These are phyloP conservation scores for Eutrema salsugineum DNA, from an alignment of 441 rosid genomes.

Conservation along the genomic window DNA sequence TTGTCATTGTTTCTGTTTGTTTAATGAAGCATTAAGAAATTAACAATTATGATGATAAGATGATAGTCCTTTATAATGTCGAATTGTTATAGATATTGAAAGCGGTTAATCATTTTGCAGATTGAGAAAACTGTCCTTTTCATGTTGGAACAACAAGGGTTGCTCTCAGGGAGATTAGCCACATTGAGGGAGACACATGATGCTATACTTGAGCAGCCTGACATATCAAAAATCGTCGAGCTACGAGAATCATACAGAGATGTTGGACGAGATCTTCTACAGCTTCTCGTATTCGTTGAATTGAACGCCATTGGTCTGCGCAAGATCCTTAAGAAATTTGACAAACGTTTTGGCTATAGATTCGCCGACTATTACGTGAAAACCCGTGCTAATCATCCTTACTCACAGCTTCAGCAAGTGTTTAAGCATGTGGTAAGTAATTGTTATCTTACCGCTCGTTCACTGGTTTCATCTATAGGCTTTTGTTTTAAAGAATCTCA, in stretches of 20 bases:
- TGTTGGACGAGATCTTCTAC: conserved; percentile 75
- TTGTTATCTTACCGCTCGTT: neutral
- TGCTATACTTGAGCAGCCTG: conserved; percentile 64
- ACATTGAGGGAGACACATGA: conserved; percentile 67
- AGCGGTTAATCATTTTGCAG: conserved; percentile 39
- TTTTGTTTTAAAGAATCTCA: conserved; percentile 11
- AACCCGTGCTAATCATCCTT: conserved; percentile 98
- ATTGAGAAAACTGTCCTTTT: conserved; percentile 94
- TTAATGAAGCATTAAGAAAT: neutral
- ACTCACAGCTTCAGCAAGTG: conserved; percentile 97
- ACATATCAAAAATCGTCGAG: conserved; percentile 54
- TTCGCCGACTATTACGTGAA: conserved; percentile 90
- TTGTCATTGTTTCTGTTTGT: neutral
- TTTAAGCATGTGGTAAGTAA: conserved; percentile 94
- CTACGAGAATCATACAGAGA: conserved; percentile 78
- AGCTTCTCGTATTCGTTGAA: conserved; percentile 86
- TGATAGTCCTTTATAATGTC: neutral
- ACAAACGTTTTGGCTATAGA: conserved; percentile 90
- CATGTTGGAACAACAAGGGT: conserved; percentile 97
- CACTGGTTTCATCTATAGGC: conserved; percentile 2
- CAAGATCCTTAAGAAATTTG: conserved; percentile 94
- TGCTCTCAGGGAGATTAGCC: conserved; percentile 67
- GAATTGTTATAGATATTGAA: neutral
- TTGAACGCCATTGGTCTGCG: conserved; percentile 90
- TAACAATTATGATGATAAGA: neutral